Percentiles rank a stretch among this genome's conserved stretches.
Conservation (phyloP, 257 asterid genomes). For the Datura wrightii region DNA sequence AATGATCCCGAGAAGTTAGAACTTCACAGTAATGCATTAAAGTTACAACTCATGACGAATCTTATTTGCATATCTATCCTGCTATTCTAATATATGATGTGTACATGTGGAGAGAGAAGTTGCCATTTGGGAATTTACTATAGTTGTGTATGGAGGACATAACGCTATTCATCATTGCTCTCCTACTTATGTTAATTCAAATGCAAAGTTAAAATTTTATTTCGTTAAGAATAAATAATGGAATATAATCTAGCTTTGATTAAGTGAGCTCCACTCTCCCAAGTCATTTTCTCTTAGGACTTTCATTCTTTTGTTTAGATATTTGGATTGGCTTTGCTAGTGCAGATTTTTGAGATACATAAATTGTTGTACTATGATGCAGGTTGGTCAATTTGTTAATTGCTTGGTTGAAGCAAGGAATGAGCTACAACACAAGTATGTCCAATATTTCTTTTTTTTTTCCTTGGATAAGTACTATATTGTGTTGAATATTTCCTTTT, state of each 20-base stretch:
- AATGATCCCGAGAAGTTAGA: neutral
- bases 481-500: neutral
- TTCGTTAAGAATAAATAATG: neutral
- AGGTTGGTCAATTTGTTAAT: constrained; percentile 74
- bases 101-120: constrained; percentile 4
- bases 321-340: constrained; percentile 2
- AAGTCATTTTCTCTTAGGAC: neutral
- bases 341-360: neutral
- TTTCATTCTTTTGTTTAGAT: neutral
- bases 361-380: constrained; percentile 39
- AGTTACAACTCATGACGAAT: neutral
- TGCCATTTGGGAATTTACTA: neutral
- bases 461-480: neutral
- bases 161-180: neutral
- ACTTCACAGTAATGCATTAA: neutral
- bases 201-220: constrained; percentile 3
- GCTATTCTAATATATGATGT: neutral
- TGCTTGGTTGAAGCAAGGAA: constrained; percentile 73
- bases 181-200: neutral
- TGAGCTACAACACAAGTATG: constrained; percentile 73
- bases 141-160: neutral
- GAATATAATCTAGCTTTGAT: neutral
- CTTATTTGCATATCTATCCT: neutral
- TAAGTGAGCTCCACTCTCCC: neutral
- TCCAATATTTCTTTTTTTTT: neutral